Conservation (phyloP, 345 rosid genomes). For the Ricinus communis region DNA sequence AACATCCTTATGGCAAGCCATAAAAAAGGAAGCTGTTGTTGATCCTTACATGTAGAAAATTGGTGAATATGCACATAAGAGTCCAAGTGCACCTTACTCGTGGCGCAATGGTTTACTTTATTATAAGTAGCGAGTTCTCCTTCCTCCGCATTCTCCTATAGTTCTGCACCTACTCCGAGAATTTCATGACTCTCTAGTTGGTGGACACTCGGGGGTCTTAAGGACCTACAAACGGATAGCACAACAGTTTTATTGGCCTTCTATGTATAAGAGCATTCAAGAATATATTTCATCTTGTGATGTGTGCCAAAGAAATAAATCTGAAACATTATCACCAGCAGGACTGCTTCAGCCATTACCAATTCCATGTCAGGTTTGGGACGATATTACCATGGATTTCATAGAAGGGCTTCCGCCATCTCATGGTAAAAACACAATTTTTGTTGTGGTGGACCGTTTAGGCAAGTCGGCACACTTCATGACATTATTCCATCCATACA, state of each 20-base stretch:
- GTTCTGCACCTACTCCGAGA: background rate
- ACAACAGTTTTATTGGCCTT: constrained; percentile 8
- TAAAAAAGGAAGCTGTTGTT: background rate
- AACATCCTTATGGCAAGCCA: background rate
- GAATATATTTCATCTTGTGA: background rate
- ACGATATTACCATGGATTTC: background rate
- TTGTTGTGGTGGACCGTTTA: background rate
- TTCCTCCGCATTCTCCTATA: background rate
- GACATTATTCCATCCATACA: background rate
- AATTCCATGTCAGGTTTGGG: background rate
- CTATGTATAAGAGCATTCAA: background rate
- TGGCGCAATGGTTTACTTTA: background rate
- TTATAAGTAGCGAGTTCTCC: background rate
- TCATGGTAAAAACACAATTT: background rate
- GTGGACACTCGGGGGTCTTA: background rate
- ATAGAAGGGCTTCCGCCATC: background rate
- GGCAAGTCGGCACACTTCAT: background rate
- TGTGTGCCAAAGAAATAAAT: background rate
- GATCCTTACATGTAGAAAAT: background rate
- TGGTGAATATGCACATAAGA: background rate
- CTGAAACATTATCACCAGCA: background rate
- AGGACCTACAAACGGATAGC: constrained; percentile 1
- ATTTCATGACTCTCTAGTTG: background rate
- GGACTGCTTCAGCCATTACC: background rate
- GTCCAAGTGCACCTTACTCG: background rate